Conservation (phyloP, 2,329 filamentous ascomycete genomes). For the Fusarium tupiense region DNA sequence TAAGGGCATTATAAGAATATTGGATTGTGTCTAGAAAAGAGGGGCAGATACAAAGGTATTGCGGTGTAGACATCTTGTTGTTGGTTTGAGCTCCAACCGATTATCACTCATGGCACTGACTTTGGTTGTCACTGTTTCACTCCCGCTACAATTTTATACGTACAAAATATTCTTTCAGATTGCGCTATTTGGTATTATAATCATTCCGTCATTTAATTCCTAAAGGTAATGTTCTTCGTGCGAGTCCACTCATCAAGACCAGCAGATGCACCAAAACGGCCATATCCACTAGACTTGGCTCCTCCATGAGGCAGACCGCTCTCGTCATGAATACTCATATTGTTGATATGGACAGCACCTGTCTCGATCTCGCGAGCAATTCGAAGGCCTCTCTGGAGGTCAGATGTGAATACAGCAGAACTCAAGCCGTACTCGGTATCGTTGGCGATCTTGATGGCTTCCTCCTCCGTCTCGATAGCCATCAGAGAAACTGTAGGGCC, state of each 20-base stretch:
- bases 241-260: constrained; percentile 70
- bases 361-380: constrained; percentile 72
- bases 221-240: constrained; percentile 72
- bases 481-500: constrained; percentile 78
- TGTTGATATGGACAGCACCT: constrained; percentile 75
- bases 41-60: too few species aligned
- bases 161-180: neutral
- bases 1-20: neutral
- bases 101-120: rapidly evolving
- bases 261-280: constrained; percentile 64
- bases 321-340: constrained; percentile 73
- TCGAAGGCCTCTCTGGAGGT: constrained; percentile 67
- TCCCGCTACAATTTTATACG: too few species aligned
- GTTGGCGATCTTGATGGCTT: constrained; percentile 79
- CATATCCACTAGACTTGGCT: constrained; percentile 70
- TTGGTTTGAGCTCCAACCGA: neutral
- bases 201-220: constrained; percentile 39
- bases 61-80: too few species aligned
- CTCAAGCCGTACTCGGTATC: constrained; percentile 83
- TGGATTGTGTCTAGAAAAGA: neutral
- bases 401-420: constrained; percentile 76
- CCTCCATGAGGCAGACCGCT: constrained; percentile 71
- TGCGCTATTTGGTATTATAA: neutral
- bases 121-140: too few species aligned
- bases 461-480: constrained; percentile 73